These are phyloP conservation scores for Rubia peregrina DNA, from an alignment of 305 asterid species.

Conservation along the genomic window DNA sequence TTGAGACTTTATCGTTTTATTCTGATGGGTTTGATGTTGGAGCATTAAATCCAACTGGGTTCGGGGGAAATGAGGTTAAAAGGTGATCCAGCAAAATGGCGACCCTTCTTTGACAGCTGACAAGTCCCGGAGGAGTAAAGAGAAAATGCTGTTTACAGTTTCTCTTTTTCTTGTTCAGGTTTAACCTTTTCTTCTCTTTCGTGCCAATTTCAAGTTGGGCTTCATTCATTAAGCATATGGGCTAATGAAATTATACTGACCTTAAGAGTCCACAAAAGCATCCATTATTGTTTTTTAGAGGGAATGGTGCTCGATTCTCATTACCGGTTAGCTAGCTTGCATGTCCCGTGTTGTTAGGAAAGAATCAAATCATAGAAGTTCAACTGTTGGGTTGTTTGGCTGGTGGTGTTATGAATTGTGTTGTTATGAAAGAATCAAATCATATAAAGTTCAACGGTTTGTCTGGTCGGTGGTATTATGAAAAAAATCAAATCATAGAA, in stretches of 20 bases:
- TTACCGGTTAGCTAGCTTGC: no score
- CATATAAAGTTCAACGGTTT: no score
- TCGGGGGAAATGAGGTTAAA: not conserved
- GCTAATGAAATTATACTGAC: no score
- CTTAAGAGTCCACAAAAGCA: not conserved
- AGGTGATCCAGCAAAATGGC: not conserved
- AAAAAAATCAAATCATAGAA: not conserved
- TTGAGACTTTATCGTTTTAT: not conserved
- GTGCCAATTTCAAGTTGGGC: not conserved
- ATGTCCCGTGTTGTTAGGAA: no score
- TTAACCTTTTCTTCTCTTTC: not conserved
- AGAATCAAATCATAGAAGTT: no score
- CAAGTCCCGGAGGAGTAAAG: not conserved
- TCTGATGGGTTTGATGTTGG: constrained; percentile 5
- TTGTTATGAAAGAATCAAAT: no score
- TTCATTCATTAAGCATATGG: not conserved
- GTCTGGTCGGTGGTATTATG: no score
- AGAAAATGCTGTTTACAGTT: not conserved
- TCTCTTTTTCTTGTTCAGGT: not conserved
- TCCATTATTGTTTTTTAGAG: no score
- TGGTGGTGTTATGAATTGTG: no score
- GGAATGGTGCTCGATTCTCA: no score
- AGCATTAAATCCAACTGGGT: not conserved
- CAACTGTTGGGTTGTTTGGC: no score
- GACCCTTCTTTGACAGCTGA: constrained; percentile 4